phyloP scores from a whole-genome alignment of 2,329 filamentous ascomycete genomes.

The Epichloe coenophiala region DNA sequence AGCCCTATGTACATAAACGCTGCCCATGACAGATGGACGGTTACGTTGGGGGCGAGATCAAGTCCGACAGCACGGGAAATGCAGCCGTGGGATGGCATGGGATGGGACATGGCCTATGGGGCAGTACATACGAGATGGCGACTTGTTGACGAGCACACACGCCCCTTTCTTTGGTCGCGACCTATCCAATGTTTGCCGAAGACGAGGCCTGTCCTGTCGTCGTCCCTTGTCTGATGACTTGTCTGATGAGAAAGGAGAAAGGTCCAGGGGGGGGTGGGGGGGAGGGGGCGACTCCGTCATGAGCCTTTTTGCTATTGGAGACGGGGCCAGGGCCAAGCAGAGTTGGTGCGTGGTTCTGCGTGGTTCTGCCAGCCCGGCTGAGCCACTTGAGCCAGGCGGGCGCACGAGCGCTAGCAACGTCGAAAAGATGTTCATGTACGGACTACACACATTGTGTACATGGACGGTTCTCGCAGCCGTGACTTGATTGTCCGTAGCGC shows the following conservation, averaged over 20 bases:
- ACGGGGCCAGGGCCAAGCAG: constrained; percentile 8
- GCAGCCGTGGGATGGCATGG: constrained; percentile 4
- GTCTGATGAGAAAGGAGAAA: background rate
- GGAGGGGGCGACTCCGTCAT: constrained; percentile 1
- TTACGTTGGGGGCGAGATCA: constrained; percentile 12
- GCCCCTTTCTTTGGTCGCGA: background rate
- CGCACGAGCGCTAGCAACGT: no score
- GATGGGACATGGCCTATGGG: constrained; percentile 5
- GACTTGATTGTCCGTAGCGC: constrained; percentile 4
- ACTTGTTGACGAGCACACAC: background rate
- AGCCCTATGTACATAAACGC: constrained; percentile 8
- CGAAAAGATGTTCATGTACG: no score
- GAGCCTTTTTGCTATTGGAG: constrained; percentile 13
- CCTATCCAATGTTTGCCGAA: constrained; percentile 21
- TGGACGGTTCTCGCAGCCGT: no score
- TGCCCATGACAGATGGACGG: constrained; percentile 10
- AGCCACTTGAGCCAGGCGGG: no score
- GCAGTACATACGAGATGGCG: background rate
- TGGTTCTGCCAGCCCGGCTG: no score
- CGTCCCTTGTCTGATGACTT: constrained; percentile 1
- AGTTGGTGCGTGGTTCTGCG: no score
- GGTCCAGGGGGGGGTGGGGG: background rate
- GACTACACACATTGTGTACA: no score
- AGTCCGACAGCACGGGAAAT: constrained; percentile 8
- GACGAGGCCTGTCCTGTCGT: constrained; percentile 6